These are phyloP conservation scores for Camellia japonica DNA, from an alignment of 148 eudicot genomes.

Conservation along the genomic window DNA sequence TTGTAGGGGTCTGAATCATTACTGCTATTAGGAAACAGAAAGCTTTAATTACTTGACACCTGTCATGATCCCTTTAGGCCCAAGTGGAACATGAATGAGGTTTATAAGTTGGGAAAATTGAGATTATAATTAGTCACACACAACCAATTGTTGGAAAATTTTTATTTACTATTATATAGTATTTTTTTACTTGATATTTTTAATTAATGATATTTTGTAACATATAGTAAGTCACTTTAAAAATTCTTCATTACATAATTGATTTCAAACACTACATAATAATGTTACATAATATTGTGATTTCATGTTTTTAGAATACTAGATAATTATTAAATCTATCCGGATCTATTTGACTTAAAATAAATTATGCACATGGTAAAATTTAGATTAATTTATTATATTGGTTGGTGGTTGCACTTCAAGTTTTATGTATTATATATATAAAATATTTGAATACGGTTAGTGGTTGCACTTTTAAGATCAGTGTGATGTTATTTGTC, in stretches of 20 bases:
- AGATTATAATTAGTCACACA: neutral
- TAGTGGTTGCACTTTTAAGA: constrained; percentile 9
- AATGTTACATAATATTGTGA: no score
- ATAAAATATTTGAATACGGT: neutral
- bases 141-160: neutral
- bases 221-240: no score
- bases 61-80: neutral
- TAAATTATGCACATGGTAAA: neutral
- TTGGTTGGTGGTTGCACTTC: constrained; percentile 13
- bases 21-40: no score
- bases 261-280: no score
- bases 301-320: no score
- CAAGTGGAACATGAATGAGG: constrained; percentile 1
- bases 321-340: no score
- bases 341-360: neutral
- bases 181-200: no score
- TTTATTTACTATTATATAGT: no score
- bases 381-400: neutral
- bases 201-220: no score
- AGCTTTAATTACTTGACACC: neutral
- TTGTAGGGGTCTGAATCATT: no score
- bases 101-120: neutral
- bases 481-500: constrained; percentile 7
- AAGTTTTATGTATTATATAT: neutral
- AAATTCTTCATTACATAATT: no score